Evolutionary conservation across 1,139 yeast genomes (phyloP), one percentile per base, ranked within the genome.

Genomic region (Yamadazyma taylorii): DNA sequence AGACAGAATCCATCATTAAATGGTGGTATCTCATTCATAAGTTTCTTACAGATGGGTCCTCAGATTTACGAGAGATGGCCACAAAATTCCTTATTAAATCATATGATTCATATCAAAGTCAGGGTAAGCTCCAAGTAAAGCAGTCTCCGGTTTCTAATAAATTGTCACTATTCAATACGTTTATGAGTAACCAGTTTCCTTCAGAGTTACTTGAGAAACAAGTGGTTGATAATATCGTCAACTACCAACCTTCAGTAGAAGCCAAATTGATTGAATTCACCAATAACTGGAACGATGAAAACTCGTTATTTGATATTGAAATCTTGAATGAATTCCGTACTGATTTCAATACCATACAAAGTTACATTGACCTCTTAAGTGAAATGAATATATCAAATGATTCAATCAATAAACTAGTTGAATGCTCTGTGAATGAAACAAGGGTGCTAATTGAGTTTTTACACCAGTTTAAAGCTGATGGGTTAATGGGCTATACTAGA

Each of bases 301-400:
- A 38, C 31, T 29, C 53, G 4, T 43, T 61, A 14, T 65, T 63
- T 41, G 70, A 67, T n/a, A 48, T 56, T 9, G 74, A 67, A 36
- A 51, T 58, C 15, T 38, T 45, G 17, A 65, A 67, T 34, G 47
- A 58, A 24, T 66, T 56, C 41, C 50, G 53, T 29, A 63, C 63
- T 39, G 56, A 53, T 22, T 42, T 53, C 1, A 46, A 10, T 5
- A 9, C 30, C 5, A 14, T 25, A 11, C 11, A 30, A 12, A 16
- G 8, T 7, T 22, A 22, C 14, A 12, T 22, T 5, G 12, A 24
- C 8, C 7, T 30, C 5, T 25, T 17, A 12, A 4, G 15, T 12
- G 4, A 11, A 11, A 9, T 26, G 29, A 12, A 26, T 5, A 24
- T 24, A 19, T 6, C 21, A 12, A 6, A 6, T 10, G 26, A 11